Base-by-base conservation (phyloP, 129 eudicot genomes). In the Deinandra increscens region DNA sequence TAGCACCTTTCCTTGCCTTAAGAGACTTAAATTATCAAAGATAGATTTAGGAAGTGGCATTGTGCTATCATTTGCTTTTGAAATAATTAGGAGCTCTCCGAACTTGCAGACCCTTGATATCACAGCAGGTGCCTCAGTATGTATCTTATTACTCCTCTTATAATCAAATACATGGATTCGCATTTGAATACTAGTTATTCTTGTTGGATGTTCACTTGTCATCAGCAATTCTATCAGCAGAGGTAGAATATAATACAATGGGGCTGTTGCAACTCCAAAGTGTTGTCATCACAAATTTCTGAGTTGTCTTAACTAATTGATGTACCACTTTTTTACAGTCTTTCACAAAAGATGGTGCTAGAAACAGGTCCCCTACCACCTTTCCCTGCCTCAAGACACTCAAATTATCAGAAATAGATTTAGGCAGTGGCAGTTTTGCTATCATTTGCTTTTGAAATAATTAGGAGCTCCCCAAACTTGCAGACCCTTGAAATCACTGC, bases 331-430 rank as follows among this genome's bases (percentile, higher is more conserved):
- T n/a, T n/a, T n/a, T n/a, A n/a, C n/a, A n/a, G n/a, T n/a, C n/a
- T n/a, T n/a, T n/a, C n/a, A n/a, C n/a, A n/a, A n/a, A n/a, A n/a
- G n/a, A n/a, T 22, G 20, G 17, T 49, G 26, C 37, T 8, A 12
- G 4, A 15, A 39, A 55, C 38, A 69, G 44, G 26, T 54, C 9
- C 15, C 36, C 54, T 12, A 5, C 55, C 11, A 7, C 39, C 55
- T 39, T 70, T 14, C 54, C 54, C 3, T 20, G 54, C 26, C 77
- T 72, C 77, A 45, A 42, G 69, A n/a, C 49, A 31, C 38, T 60
- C 11, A 26, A 5, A 20, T 59, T 72, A n/a, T 1, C 7, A 4
- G 0, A 2, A 3, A 33, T 60, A 60, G 36, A 72, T 60, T 45
- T 60, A 13, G 7, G 14, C 10, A 12, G 9, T 19, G 20, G 7